phyloP scores from a whole-genome alignment of 2,329 filamentous ascomycete species.

The Pezizomycotina sp. region DNA sequence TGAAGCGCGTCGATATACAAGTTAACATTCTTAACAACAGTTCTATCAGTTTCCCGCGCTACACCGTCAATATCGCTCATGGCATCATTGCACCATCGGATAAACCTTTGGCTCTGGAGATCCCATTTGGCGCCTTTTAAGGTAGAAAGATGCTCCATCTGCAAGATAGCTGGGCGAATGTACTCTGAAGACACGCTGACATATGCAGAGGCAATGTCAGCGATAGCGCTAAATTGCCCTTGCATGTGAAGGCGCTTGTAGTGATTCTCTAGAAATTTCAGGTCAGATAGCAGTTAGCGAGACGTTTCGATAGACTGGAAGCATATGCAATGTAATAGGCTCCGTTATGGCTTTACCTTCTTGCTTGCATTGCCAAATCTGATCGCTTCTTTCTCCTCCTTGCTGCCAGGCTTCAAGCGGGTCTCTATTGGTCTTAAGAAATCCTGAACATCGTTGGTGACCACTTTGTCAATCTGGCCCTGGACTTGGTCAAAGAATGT shows the following conservation, averaged over 20 bases:
- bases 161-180: background rate
- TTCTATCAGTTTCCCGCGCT: background rate
- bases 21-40: background rate
- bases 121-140: background rate
- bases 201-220: background rate
- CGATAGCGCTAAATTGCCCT: background rate
- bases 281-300: background rate
- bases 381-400: constrained; percentile 1
- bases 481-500: background rate
- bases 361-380: background rate
- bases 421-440: background rate
- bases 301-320: too few species aligned
- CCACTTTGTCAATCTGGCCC: background rate
- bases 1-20: background rate
- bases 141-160: background rate
- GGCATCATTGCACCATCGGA: background rate
- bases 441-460: background rate
- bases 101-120: background rate
- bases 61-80: background rate
- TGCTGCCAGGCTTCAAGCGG: background rate
- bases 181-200: background rate
- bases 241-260: background rate
- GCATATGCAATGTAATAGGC: too few species aligned
- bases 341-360: too few species aligned
- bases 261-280: background rate